These are phyloP conservation scores for Rhypophila decipiens DNA, from an alignment of 495 filamentous ascomycete genomes.

Conservation along the genomic window DNA sequence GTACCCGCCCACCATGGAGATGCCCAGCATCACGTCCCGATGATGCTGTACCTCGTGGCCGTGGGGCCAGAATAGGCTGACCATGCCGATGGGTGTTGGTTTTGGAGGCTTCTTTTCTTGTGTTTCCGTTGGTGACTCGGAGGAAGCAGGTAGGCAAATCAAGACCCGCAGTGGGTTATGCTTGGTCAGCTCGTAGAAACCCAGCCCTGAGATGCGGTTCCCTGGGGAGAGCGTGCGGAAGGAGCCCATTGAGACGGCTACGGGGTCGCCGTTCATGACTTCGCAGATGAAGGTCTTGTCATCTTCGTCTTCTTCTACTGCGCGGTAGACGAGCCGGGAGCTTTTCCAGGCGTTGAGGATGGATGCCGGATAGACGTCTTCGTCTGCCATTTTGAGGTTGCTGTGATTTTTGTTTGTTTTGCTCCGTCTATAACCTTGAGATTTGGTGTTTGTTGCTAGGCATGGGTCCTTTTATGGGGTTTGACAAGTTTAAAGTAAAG, in stretches of 20 bases:
- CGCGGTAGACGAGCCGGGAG: constrained; percentile 29
- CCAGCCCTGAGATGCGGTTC: constrained; percentile 7
- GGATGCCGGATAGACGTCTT: neutral
- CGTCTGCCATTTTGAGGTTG: neutral
- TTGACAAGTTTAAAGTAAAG: too few relatives aligned
- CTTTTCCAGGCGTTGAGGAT: constrained; percentile 21
- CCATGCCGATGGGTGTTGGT: constrained; percentile 14
- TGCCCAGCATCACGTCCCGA: constrained; percentile 34
- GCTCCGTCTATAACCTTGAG: neutral
- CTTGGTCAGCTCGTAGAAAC: constrained; percentile 18
- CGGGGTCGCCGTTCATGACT: constrained; percentile 19
- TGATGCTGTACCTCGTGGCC: constrained; percentile 26
- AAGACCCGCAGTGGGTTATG: constrained; percentile 32
- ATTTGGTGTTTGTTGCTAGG: too few relatives aligned
- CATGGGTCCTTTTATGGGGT: too few relatives aligned
- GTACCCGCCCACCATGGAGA: constrained; percentile 29
- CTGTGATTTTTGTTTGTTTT: neutral
- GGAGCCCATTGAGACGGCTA: constrained; percentile 18
- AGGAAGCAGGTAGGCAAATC: constrained; percentile 28
- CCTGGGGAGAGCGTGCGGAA: constrained; percentile 16
- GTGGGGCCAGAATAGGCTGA: constrained; percentile 24
- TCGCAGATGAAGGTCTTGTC: constrained; percentile 25
- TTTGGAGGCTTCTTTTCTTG: neutral
- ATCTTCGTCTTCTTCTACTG: constrained; percentile 23
- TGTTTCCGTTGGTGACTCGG: neutral